These are phyloP conservation scores for Peronospora farinosa DNA, from an alignment of 352 stramenopile genomes.

Conservation along the genomic window DNA sequence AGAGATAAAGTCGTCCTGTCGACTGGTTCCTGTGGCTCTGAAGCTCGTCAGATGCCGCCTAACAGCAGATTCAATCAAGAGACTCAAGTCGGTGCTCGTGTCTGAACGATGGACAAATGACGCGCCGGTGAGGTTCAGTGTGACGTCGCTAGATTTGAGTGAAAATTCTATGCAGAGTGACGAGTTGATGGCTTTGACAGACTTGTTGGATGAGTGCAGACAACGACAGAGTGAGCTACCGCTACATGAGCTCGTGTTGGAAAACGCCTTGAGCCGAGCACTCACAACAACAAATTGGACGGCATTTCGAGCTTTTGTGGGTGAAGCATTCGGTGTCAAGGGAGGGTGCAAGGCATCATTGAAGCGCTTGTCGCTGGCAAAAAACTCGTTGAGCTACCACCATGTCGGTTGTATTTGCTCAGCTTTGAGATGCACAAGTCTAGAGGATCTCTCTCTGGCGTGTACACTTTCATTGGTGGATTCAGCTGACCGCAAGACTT, in stretches of 20 bases:
- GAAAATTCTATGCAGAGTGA: constrained; percentile 24
- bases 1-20: neutral
- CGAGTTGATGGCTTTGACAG: constrained; percentile 19
- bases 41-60: constrained; percentile 23
- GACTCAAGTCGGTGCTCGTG: constrained; percentile 15
- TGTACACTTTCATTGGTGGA: constrained; percentile 26
- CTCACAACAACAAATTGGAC: constrained; percentile 19
- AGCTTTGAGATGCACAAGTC: constrained; percentile 14
- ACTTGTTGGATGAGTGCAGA: constrained; percentile 10
- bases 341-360: constrained; percentile 2
- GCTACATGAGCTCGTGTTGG: constrained; percentile 27
- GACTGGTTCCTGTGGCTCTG: constrained; percentile 20
- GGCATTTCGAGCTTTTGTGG: constrained; percentile 28
- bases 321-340: constrained; percentile 16
- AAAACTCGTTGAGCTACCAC: constrained; percentile 26
- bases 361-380: constrained; percentile 29
- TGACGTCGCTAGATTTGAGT: constrained; percentile 29
- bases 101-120: neutral
- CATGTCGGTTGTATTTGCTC: constrained; percentile 33
- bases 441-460: constrained; percentile 28
- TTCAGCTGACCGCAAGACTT: constrained; percentile 19
- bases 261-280: constrained; percentile 20
- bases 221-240: constrained; percentile 1
- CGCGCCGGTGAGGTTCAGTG: constrained; percentile 6
- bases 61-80: constrained; percentile 15